Percentiles rank a stretch among this genome's conserved stretches.
These are phyloP conservation scores for Termitomyces sp. DNA, from an alignment of 768 basidiomycete genomes.

Conservation along the genomic window DNA sequence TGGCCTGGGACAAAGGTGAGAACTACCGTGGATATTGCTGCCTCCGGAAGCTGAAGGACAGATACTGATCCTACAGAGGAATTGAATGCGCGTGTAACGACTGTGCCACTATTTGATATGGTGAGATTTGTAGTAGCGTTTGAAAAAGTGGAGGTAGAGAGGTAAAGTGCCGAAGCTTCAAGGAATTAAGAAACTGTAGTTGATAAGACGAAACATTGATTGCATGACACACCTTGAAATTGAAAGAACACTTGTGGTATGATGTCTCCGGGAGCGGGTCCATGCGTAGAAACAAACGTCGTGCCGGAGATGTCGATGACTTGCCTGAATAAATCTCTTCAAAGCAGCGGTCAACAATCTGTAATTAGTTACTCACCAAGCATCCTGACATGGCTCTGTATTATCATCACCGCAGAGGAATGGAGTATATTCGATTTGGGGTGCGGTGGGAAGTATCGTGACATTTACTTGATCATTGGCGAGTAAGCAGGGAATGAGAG, in stretches of 20 bases:
- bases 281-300: conserved; percentile 31
- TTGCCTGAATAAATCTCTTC: conserved; percentile 9
- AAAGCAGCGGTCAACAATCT: background rate
- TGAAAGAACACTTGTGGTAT: conserved; percentile 54
- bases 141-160: conserved; percentile 36
- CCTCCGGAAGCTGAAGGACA: conserved; percentile 33
- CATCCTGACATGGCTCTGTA: conserved; percentile 32
- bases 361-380: conserved; percentile 30
- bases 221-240: conserved; percentile 38
- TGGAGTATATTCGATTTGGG: conserved; percentile 42
- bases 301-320: conserved; percentile 13
- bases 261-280: conserved; percentile 36
- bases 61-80: conserved; percentile 32
- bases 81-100: conserved; percentile 31
- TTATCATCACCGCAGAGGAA: conserved; percentile 31
- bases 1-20: conserved; percentile 30
- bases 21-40: conserved; percentile 33
- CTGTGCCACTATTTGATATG: conserved; percentile 30
- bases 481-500: conserved; percentile 5
- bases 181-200: background rate
- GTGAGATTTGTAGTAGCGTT: conserved; percentile 52
- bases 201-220: background rate
- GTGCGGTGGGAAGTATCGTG: conserved; percentile 29
- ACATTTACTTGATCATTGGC: conserved; percentile 23
- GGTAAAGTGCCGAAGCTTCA: conserved; percentile 37